Base-by-base conservation (phyloP, 1,139 yeast species). In the Blastobotrys illinoisensis region DNA sequence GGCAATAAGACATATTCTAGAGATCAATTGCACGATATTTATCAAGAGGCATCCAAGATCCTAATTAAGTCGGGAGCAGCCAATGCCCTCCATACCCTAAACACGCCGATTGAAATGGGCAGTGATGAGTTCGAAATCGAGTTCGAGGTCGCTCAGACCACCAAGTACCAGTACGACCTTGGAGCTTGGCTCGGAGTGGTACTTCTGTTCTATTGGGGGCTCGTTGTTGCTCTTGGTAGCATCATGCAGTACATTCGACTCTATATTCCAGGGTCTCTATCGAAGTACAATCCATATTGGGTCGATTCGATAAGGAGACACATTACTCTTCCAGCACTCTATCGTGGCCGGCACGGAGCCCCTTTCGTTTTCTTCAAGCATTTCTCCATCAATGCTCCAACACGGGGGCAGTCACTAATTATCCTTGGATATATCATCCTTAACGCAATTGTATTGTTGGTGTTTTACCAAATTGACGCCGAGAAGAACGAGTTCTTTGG, bases 241-340 rank as follows among this genome's bases (percentile, higher is more conserved):
- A 16, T 51, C 32, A 9, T 48, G 5, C 54, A 54, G 20, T n/a
- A 50, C 32, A 9, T 55, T 21, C 53, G 51, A 36, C 18, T 14
- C 13, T 45, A 51, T 9, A 49, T 24, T 44, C 56, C 60, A 2
- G 50, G 46, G n/a, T 9, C 47, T n/a, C 43, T 58, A 28, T 47
- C 49, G 14, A 45, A 23, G 26, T 36, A 47, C 9, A 55, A 46
- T 7, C 46, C 54, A 9, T 46, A 45, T 3, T 47, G 46, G 16
- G 40, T 54, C 13, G 52, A 55, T 45, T 51, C 49, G 16, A 28
- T 70, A 24, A 56, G 74, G 40, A 64, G 64, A 49, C 54, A 55
- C 21, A 43, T 71, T 2, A 62, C 72, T 0, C 54, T 71, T 5
- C 74, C 74, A 1, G 74, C 74, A 0, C 52, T 68, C 9, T 54